phyloP scores from a whole-genome alignment of 192 early-diverging fungal species.

The Umbelopsis sp. region DNA sequence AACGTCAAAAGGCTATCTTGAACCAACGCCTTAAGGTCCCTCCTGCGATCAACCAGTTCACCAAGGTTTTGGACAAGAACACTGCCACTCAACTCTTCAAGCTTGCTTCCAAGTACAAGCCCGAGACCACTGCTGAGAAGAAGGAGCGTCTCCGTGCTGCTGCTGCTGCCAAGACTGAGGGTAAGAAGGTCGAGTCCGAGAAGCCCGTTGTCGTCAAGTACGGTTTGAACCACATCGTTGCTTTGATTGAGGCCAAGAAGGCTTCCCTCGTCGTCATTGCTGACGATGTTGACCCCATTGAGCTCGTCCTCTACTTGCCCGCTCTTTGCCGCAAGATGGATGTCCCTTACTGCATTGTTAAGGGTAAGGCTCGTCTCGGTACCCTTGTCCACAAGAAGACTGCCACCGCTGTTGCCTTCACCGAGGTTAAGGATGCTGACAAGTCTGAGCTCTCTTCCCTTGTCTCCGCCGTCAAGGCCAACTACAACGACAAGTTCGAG shows the following conservation, averaged over 20 bases:
- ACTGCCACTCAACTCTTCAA: constrained; percentile 98
- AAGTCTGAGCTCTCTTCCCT: constrained; percentile 88
- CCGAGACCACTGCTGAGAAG: constrained; percentile 98
- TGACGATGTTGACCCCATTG: constrained; percentile 99
- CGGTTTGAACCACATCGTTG: constrained; percentile 99
- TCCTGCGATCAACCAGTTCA: constrained; percentile 99
- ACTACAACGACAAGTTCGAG: constrained; percentile 96
- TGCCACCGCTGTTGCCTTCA: constrained; percentile 94
- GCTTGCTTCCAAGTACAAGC: constrained; percentile 98
- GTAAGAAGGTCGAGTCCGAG: constrained; percentile 86
- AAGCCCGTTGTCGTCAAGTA: constrained; percentile 98
- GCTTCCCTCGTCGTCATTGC: constrained; percentile 99
- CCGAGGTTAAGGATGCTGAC: constrained; percentile 94
- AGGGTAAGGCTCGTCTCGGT: constrained; percentile 98
- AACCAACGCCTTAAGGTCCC: constrained; percentile 99
- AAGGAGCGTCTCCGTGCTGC: constrained; percentile 85
- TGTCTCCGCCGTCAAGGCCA: constrained; percentile 90
- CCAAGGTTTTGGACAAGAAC: constrained; percentile 97
- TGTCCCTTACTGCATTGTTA: constrained; percentile 99
- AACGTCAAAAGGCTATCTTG: constrained; percentile 98
- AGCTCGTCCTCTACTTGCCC: constrained; percentile 98
- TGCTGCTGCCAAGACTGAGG: constrained; percentile 88
- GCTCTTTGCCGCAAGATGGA: constrained; percentile 99
- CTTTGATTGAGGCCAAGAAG: constrained; percentile 98
- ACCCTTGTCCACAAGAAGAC: constrained; percentile 99